These are phyloP conservation scores for Raffaelea ambrosiae DNA, from an alignment of 2,329 filamentous ascomycete genomes.

Conservation along the genomic window DNA sequence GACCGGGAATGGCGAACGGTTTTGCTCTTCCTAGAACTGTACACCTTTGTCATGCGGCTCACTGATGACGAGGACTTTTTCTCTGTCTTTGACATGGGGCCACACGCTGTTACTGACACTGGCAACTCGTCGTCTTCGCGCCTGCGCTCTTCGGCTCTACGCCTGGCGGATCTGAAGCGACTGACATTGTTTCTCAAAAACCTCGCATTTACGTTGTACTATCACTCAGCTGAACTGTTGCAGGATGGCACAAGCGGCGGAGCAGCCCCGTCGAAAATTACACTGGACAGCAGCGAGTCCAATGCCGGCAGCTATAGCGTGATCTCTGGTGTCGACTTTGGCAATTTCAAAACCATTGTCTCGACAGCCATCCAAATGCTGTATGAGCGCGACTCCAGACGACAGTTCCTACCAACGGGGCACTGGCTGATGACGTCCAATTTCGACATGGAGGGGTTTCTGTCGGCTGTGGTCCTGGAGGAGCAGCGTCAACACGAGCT, in stretches of 20 bases:
- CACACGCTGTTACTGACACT: neutral
- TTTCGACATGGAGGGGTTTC: conserved; percentile 84
- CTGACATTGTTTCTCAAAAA: conserved; percentile 85
- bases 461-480: conserved; percentile 77
- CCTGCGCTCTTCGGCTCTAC: conserved; percentile 57
- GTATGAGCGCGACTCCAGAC: conserved; percentile 86
- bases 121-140: conserved; percentile 29
- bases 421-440: conserved; percentile 91
- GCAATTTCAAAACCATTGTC: conserved; percentile 70
- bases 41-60: conserved; percentile 83
- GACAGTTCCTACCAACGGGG: conserved; percentile 69
- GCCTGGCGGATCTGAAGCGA: conserved; percentile 59
- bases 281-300: neutral
- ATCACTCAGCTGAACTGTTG: conserved; percentile 60
- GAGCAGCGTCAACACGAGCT: conserved; percentile 70
- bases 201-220: conserved; percentile 80
- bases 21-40: conserved; percentile 86
- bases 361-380: conserved; percentile 77
- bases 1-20: conserved; percentile 80
- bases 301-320: conserved; percentile 23
- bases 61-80: conserved; percentile 98
- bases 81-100: conserved; percentile 32
- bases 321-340: conserved; percentile 63
- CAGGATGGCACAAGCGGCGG: conserved; percentile 8
- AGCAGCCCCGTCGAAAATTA: neutral